Conservation (phyloP, 306 rosid genomes). For the Cucurbita maxima region DNA sequence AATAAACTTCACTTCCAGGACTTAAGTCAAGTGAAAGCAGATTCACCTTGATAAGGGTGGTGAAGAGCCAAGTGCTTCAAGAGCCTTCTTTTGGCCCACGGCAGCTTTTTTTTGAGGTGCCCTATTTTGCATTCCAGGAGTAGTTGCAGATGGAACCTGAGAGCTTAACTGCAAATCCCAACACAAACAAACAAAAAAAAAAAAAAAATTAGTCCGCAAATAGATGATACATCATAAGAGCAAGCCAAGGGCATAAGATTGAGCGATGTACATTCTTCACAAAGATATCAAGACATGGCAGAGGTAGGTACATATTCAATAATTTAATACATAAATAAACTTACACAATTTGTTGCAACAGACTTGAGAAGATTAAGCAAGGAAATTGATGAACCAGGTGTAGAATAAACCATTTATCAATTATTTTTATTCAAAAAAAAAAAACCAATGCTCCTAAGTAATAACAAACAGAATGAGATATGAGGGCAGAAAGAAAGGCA, state of each 20-base stretch:
- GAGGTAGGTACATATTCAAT: background rate
- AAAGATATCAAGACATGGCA: background rate
- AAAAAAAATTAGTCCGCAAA: background rate
- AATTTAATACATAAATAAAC: too few species aligned
- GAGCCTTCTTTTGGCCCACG: constrained; percentile 74
- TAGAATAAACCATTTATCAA: background rate
- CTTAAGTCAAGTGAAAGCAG: background rate
- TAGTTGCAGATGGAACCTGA: constrained; percentile 34
- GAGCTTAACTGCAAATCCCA: constrained; percentile 22
- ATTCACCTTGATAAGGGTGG: constrained; percentile 68
- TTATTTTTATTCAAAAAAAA: too few species aligned
- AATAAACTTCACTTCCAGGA: background rate
- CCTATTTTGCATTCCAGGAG: constrained; percentile 32
- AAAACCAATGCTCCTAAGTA: background rate
- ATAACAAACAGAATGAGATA: background rate
- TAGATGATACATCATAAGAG: background rate
- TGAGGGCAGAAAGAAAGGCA: background rate
- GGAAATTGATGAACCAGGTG: background rate
- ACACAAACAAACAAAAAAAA: background rate
- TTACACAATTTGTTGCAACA: background rate
- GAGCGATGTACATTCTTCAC: background rate
- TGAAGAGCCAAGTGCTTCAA: constrained; percentile 72
- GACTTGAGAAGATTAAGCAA: background rate
- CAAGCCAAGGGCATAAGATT: background rate
- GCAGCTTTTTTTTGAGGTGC: constrained; percentile 48